Evolutionary conservation across 345 rosid genomes (phyloP).

Genomic region (Clarkia xantiana): DNA sequence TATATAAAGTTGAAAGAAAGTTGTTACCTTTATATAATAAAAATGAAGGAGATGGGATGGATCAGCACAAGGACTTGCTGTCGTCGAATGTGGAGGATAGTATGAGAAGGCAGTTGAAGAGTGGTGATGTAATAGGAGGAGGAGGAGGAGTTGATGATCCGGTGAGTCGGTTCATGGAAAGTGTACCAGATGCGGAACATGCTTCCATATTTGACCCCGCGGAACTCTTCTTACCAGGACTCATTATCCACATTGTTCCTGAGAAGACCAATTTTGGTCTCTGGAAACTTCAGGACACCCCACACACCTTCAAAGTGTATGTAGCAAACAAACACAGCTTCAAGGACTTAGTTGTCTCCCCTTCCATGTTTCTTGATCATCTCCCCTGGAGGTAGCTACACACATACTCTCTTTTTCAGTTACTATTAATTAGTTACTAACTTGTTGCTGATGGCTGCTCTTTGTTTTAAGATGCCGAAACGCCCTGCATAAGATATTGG

Average conservation of each 20-base stretch:
- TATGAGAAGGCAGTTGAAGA: not conserved
- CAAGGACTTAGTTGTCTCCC: constrained; percentile 63
- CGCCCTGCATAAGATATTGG: constrained; percentile 53
- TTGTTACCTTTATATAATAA: no score
- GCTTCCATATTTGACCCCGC: constrained; percentile 23
- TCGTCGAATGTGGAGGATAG: not conserved
- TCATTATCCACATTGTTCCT: constrained; percentile 60
- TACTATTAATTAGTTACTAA: not conserved
- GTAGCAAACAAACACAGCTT: constrained; percentile 53
- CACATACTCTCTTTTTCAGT: not conserved
- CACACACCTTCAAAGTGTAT: constrained; percentile 39
- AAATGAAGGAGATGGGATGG: no score
- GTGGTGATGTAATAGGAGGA: no score
- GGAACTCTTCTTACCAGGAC: constrained; percentile 74
- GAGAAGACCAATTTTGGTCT: constrained; percentile 17
- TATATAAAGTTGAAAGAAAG: no score
- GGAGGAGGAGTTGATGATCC: constrained; percentile 33
- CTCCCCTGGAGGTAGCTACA: constrained; percentile 78
- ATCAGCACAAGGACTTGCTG: no score
- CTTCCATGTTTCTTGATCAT: constrained; percentile 87
- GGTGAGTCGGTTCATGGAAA: constrained; percentile 45
- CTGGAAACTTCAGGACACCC: constrained; percentile 27
- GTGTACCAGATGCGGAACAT: constrained; percentile 26
- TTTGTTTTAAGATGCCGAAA: constrained; percentile 38
- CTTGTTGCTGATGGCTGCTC: not conserved